Evolutionary conservation across 257 asterid species (phyloP).

Genomic region (Phtheirospermum japonicum): DNA sequence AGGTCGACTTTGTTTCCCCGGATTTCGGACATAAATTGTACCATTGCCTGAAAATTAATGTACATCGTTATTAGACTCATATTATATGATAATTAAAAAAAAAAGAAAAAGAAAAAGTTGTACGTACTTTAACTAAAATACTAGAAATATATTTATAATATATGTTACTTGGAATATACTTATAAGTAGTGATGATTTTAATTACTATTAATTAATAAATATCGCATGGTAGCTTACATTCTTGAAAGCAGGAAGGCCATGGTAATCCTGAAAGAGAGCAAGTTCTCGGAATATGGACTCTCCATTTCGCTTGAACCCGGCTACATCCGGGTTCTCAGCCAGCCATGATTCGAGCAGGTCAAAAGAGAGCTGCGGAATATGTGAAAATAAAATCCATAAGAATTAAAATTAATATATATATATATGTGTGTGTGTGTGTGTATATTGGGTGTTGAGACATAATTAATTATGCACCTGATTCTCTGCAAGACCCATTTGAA

Average conservation of each 20-base stretch:
- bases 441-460: too few species aligned
- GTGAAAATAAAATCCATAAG: neutral
- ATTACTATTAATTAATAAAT: too few species aligned
- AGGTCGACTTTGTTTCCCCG: conserved; percentile 64
- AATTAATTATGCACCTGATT: conserved; percentile 41
- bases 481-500: conserved; percentile 69
- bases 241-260: conserved; percentile 60
- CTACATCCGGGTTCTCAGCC: conserved; percentile 43
- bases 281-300: conserved; percentile 53
- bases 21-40: conserved; percentile 62
- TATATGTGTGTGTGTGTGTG: too few species aligned
- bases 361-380: conserved; percentile 41
- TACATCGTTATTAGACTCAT: too few species aligned
- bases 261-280: conserved; percentile 65
- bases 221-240: conserved; percentile 41
- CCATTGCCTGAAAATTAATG: conserved; percentile 52
- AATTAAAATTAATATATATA: too few species aligned
- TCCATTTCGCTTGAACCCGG: conserved; percentile 45
- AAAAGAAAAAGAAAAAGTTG: too few species aligned
- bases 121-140: too few species aligned
- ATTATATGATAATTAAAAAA: too few species aligned
- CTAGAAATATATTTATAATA: too few species aligned
- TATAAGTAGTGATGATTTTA: too few species aligned
- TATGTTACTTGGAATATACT: too few species aligned
- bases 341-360: conserved; percentile 52